A percentile compares a stretch with the other conserved stretches of the same genome.
Evolutionary conservation across 1,284 basidiomycete genomes (phyloP).

Genomic region (Athelia sp.): DNA sequence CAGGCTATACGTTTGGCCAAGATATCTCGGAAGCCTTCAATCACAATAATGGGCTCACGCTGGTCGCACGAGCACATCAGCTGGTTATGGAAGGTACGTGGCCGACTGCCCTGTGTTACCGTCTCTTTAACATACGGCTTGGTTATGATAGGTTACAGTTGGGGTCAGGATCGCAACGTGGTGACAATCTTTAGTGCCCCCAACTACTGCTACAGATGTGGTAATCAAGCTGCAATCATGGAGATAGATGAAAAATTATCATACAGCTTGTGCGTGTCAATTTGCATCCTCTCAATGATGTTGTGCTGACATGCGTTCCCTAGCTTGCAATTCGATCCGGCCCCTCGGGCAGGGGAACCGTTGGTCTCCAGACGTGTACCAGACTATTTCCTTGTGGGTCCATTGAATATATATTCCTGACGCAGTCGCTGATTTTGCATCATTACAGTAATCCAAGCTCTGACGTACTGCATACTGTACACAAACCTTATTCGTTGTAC

Average conservation of each 20-base stretch:
- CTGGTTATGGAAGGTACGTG: constrained; percentile 93
- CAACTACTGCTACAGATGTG: constrained; percentile 99
- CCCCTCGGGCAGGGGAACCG: constrained; percentile 96
- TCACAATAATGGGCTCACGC: constrained; percentile 97
- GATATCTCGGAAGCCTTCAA: constrained; percentile 98
- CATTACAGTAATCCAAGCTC: background rate
- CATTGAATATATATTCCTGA: background rate
- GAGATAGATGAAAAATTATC: constrained; percentile 99
- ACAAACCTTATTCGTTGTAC: background rate
- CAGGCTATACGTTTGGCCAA: constrained; percentile 98
- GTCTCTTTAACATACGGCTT: background rate
- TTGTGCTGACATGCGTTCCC: constrained; percentile 8
- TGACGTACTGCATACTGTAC: background rate
- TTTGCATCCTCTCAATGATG: constrained; percentile 5
- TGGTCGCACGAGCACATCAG: constrained; percentile 95
- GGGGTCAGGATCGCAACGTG: constrained; percentile 99
- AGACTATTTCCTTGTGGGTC: constrained; percentile 88
- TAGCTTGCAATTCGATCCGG: constrained; percentile 99
- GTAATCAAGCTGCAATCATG: constrained; percentile 99
- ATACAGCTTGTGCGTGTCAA: constrained; percentile 75
- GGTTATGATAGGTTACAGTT: constrained; percentile 70
- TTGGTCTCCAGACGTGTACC: constrained; percentile 97
- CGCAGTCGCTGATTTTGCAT: background rate
- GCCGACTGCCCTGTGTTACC: background rate
- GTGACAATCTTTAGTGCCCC: constrained; percentile 99